A percentile compares a stretch with the other conserved stretches of the same genome.
Evolutionary conservation across 2,329 filamentous ascomycete species (phyloP).

Genomic region (Fusarium albidum): DNA sequence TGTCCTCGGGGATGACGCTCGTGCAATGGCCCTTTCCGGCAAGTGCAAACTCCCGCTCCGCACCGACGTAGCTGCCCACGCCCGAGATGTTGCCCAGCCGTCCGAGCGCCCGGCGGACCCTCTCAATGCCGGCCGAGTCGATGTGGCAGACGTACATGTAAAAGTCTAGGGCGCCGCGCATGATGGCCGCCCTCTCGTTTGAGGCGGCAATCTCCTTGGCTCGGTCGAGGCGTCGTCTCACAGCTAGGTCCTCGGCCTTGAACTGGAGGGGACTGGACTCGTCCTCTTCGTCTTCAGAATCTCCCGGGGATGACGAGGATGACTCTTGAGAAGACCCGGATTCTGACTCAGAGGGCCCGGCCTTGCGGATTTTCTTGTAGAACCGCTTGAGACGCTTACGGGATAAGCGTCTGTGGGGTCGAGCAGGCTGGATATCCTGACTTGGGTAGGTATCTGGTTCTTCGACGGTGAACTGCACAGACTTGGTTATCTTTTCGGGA

Average conservation of each 20-base stretch:
- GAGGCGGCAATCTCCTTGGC: neutral
- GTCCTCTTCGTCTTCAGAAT: neutral
- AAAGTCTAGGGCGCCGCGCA: conserved; percentile 19
- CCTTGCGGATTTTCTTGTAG: neutral
- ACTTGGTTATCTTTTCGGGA: neutral
- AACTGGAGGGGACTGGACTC: neutral
- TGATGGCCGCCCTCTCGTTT: conserved; percentile 4
- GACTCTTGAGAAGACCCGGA: neutral
- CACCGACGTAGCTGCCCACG: conserved; percentile 10
- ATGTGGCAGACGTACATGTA: neutral
- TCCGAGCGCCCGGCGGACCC: neutral
- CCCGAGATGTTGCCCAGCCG: neutral
- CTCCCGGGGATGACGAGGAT: no score
- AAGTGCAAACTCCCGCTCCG: conserved; percentile 7
- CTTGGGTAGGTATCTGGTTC: neutral
- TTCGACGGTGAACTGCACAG: neutral
- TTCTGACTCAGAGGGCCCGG: neutral
- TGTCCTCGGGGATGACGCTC: neutral
- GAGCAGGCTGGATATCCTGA: neutral
- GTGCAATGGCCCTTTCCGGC: neutral
- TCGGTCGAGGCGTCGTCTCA: neutral
- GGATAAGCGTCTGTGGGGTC: neutral
- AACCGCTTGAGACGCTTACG: neutral
- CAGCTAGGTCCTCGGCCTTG: neutral
- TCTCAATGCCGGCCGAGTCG: neutral